Base-by-base conservation (phyloP, 2,329 filamentous ascomycete genomes). In the Pestalotiopsis sp. region DNA sequence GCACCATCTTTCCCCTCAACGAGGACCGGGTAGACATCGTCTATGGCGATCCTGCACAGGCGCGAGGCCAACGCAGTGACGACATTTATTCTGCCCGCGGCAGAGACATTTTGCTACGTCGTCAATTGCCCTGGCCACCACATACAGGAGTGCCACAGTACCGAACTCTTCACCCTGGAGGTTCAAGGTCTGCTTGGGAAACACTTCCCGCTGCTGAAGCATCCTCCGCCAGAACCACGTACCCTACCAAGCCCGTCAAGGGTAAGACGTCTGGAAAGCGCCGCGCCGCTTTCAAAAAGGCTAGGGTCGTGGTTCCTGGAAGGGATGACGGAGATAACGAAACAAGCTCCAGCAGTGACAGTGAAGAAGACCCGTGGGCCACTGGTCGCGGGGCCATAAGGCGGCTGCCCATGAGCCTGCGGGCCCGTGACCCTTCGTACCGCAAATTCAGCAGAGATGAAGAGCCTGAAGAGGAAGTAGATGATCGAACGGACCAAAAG, bases 41-140 rank as follows among this genome's bases (percentile, higher is more conserved):
- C 12, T 73, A 69, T 59, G 25, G 45, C n/a, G 11, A 56, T 7
- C 65, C 68, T 4, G n/a, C n/a, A 5, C 59, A 38, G 20, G 64
- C 67, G 3, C 25, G 64, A 5, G 72, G 72, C 11, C 40, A 25
- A 4, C 6, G 63, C 20, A 12, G 58, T 12, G 71, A 73, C 20
- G 72, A 73, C 38, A 25, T 62, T 5, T 23, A 31, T n/a, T 69
- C 72, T 17, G 49, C 14, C n/a, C 11, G 4, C 17, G 45, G 17
- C 7, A n/a, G 31, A 23, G 65, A 20, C 2, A 57, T 38, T 31
- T 11, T 52, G 23, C n/a, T 25, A 13, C 40, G 45, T n/a, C 66
- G 49, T 11, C 13, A 31, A 2, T 64, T 73, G 7, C 71, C 72
- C 13, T 73, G 72, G 72, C 72, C 72, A n/a, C 72, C 72, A 4